A percentile compares a stretch with the other conserved stretches of the same genome.
Evolutionary conservation across 352 stramenopile species (phyloP).

Genomic region (Globisporangium emineosum): DNA sequence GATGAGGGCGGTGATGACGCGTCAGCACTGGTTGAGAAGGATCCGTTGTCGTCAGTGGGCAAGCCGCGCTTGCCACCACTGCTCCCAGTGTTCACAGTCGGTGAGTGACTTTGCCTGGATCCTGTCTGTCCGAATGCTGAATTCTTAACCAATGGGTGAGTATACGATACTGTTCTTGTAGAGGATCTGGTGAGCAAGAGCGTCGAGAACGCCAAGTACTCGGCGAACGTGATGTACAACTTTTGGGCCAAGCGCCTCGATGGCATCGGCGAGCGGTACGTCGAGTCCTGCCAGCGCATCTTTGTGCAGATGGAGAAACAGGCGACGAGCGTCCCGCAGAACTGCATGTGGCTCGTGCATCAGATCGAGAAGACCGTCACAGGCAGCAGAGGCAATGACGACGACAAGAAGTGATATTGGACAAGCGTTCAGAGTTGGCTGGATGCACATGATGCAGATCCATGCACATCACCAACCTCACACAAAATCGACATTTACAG

Average conservation of each 20-base stretch:
- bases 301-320: conserved; percentile 70
- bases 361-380: conserved; percentile 37
- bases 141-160: background rate
- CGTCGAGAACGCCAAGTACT: conserved; percentile 54
- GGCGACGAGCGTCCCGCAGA: conserved; percentile 33
- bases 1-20: conserved; percentile 23
- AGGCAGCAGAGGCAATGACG: conserved; percentile 22
- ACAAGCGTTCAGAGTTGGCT: background rate
- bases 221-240: conserved; percentile 56
- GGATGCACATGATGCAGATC: background rate
- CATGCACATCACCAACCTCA: background rate
- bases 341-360: conserved; percentile 46
- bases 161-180: conserved; percentile 7
- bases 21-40: conserved; percentile 40
- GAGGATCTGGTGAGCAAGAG: conserved; percentile 38
- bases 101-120: conserved; percentile 12
- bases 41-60: conserved; percentile 40
- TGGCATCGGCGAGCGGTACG: conserved; percentile 59
- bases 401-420: conserved; percentile 11
- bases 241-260: conserved; percentile 70
- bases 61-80: conserved; percentile 38
- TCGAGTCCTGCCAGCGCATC: conserved; percentile 63
- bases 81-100: conserved; percentile 49
- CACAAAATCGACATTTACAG: background rate
- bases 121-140: background rate